Base-by-base conservation (phyloP, 176 grass and related monocot genomes). In the Phyllostachys edulis region DNA sequence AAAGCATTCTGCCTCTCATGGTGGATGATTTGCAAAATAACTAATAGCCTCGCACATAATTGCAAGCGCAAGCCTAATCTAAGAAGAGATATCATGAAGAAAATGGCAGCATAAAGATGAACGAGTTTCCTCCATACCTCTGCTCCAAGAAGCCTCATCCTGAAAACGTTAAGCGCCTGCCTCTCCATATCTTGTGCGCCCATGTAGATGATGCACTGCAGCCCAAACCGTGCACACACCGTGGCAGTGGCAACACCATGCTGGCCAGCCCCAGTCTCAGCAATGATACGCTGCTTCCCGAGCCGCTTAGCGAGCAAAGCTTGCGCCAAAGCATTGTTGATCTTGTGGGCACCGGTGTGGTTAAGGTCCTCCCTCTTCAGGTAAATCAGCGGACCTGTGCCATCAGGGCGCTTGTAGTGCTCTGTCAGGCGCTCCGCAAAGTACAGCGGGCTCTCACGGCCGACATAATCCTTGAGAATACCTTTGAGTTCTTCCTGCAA, bases 121-220 rank as follows among this genome's bases (percentile, higher is more conserved):
- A 69, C 3, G 45, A 32, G 15, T 29, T 23, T 68, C 10, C 17
- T 20, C 17, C 44, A 27, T 88, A 95, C 96, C 96, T 99, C 93
- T 45, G 91, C 96, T 67, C 96, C 96, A 69, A 99, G 96, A 87
- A 99, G 96, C 84, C 18, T 99, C 96, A 99, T 94, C 78, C 96
- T 77, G 83, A 99, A 99, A 36, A 99, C 93, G 52, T 99, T 99
- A 20, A 99, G 89, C 0, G 93, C 93, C 70, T 96, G 96, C 77
- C 96, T 96, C 91, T 98, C 96, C 96, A 99, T 99, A 69, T 99
- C 96, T 6, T 99, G 96, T 0, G 96, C 91, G 39, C 96, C 96
- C 96, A 99, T 99, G 77, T 99, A 96, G 77, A 99, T 86, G 52
- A 94, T 83, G 54, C 96, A 99, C 78, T 94, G 29, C 40, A 99